phyloP scores from a whole-genome alignment of 805 yeast species.

The Yamadazyma takamatsuzukensis region DNA sequence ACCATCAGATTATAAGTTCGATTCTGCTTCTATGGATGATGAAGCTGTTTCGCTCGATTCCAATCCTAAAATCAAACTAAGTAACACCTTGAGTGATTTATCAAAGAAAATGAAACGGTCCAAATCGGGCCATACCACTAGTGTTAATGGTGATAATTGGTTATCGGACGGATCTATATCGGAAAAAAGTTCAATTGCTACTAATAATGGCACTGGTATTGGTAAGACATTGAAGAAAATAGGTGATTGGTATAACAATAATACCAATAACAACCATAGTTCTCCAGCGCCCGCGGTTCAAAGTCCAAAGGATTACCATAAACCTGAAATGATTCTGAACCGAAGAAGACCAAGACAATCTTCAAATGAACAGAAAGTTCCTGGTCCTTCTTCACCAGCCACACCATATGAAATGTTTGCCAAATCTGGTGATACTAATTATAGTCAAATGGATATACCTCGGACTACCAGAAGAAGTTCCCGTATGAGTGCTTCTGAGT shows the following conservation, averaged over 20 bases:
- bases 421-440: constrained; percentile 4
- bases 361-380: constrained; percentile 6
- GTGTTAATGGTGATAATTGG: constrained; percentile 21
- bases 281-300: too few relatives aligned
- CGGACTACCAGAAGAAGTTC: too few relatives aligned
- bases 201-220: constrained; percentile 14
- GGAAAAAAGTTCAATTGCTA: constrained; percentile 11
- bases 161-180: constrained; percentile 24
- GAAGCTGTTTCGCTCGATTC: background rate
- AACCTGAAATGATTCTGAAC: constrained; percentile 68
- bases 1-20: background rate
- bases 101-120: constrained; percentile 23
- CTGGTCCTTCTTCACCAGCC: constrained; percentile 4
- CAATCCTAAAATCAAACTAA: constrained; percentile 15
- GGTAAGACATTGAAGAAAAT: constrained; percentile 49
- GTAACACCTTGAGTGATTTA: constrained; percentile 22
- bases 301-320: constrained; percentile 28
- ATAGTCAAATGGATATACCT: background rate
- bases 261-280: too few relatives aligned
- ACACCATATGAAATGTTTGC: constrained; percentile 10
- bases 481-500: too few relatives aligned
- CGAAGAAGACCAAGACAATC: constrained; percentile 39
- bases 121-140: constrained; percentile 20
- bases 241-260: constrained; percentile 58
- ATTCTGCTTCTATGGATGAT: background rate